These are phyloP conservation scores for Cercospora sp. DNA, from an alignment of 2,329 filamentous ascomycete species.

Conservation along the genomic window DNA sequence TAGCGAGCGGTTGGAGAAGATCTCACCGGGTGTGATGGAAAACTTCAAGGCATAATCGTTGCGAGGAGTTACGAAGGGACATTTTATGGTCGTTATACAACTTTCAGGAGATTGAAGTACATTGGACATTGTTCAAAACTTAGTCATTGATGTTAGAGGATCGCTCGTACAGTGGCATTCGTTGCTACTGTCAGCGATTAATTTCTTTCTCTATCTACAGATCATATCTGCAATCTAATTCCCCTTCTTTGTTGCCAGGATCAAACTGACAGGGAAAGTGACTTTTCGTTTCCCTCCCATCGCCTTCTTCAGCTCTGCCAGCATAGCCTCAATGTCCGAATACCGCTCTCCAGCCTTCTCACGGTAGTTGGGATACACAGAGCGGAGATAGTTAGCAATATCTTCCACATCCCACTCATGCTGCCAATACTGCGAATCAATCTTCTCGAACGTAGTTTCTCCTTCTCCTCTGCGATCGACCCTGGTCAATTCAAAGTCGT, in stretches of 20 bases:
- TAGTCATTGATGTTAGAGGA: too few species aligned
- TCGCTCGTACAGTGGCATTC: background rate
- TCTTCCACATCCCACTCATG: background rate
- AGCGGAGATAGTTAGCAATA: background rate
- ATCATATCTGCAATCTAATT: background rate
- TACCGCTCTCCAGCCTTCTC: background rate
- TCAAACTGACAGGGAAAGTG: background rate
- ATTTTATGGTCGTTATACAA: too few species aligned
- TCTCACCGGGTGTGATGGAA: constrained; percentile 29
- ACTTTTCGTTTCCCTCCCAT: background rate
- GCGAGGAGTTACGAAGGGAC: too few species aligned
- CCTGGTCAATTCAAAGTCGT: background rate
- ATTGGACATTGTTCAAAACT: too few species aligned
- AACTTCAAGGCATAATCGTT: background rate
- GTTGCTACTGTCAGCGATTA: background rate
- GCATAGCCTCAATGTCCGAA: background rate
- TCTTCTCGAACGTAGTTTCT: background rate
- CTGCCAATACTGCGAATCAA: background rate
- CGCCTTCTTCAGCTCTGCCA: background rate
- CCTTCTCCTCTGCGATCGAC: background rate
- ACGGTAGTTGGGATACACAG: background rate
- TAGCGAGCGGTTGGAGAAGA: constrained; percentile 38
- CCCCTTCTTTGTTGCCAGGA: background rate
- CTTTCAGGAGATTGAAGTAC: too few species aligned
- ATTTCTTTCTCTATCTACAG: background rate